phyloP scores from a whole-genome alignment of 176 grass and related monocot genomes.

The Oropetium thomaeum region DNA sequence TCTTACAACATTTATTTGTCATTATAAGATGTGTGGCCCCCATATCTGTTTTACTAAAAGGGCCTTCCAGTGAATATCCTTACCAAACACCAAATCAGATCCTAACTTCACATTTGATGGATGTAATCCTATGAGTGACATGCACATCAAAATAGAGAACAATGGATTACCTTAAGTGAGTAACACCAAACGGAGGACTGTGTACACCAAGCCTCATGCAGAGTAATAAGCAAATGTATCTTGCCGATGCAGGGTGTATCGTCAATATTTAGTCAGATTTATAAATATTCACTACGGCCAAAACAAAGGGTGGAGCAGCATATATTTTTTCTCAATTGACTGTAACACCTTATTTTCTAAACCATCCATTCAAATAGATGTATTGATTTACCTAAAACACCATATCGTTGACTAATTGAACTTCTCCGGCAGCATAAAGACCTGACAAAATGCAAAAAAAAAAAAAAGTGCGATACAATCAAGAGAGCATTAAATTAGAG shows the following conservation, averaged over 20 bases:
- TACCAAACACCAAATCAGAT: constrained; percentile 42
- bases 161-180: constrained; percentile 46
- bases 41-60: constrained; percentile 48
- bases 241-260: neutral
- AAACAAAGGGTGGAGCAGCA: neutral
- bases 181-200: constrained; percentile 27
- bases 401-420: too few relatives aligned
- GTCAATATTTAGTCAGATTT: neutral
- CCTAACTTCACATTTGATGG: constrained; percentile 51
- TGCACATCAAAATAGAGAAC: constrained; percentile 75
- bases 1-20: constrained; percentile 45
- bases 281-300: constrained; percentile 9
- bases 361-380: too few relatives aligned
- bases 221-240: neutral
- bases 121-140: constrained; percentile 64
- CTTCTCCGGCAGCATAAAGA: too few relatives aligned
- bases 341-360: too few relatives aligned
- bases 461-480: too few relatives aligned
- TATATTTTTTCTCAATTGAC: neutral
- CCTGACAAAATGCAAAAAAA: too few relatives aligned
- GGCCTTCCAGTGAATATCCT: constrained; percentile 60
- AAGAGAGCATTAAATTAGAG: too few relatives aligned
- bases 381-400: too few relatives aligned
- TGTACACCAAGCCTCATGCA: neutral
- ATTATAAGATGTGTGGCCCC: constrained; percentile 55